Conservation (phyloP, 768 basidiomycete species). For the Leucosporidium creatinivorum region DNA sequence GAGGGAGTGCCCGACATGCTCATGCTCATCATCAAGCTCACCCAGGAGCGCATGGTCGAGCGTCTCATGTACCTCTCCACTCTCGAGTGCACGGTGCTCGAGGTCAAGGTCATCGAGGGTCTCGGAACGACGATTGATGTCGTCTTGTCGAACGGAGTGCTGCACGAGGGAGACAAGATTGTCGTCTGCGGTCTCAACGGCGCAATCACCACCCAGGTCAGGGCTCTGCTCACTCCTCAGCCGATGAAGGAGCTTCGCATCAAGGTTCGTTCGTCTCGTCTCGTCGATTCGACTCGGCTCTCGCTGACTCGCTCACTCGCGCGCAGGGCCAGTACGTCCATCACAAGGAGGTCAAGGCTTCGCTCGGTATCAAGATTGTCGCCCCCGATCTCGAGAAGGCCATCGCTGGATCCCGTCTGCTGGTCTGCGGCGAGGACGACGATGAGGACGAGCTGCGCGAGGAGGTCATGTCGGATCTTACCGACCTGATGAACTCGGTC, state of each 20-base stretch:
- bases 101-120: conserved; percentile 98
- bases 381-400: conserved; percentile 96
- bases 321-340: conserved; percentile 65
- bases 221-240: conserved; percentile 91
- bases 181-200: conserved; percentile 96
- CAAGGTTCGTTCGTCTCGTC: conserved; percentile 59
- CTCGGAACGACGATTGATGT: conserved; percentile 97
- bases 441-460: conserved; percentile 92
- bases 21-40: conserved; percentile 92
- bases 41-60: conserved; percentile 96
- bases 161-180: conserved; percentile 85
- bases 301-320: background rate
- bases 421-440: conserved; percentile 89
- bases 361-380: conserved; percentile 88
- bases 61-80: conserved; percentile 96
- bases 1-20: conserved; percentile 99
- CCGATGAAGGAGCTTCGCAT: conserved; percentile 90
- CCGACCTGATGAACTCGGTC: conserved; percentile 75
- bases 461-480: conserved; percentile 93
- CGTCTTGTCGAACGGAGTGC: conserved; percentile 84
- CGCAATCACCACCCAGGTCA: conserved; percentile 87
- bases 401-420: conserved; percentile 88
- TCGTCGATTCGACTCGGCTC: background rate
- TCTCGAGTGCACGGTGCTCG: conserved; percentile 93
- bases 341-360: conserved; percentile 94